These are phyloP conservation scores for Grosmannia penicillata DNA, from an alignment of 2,329 filamentous ascomycete species.

Conservation along the genomic window DNA sequence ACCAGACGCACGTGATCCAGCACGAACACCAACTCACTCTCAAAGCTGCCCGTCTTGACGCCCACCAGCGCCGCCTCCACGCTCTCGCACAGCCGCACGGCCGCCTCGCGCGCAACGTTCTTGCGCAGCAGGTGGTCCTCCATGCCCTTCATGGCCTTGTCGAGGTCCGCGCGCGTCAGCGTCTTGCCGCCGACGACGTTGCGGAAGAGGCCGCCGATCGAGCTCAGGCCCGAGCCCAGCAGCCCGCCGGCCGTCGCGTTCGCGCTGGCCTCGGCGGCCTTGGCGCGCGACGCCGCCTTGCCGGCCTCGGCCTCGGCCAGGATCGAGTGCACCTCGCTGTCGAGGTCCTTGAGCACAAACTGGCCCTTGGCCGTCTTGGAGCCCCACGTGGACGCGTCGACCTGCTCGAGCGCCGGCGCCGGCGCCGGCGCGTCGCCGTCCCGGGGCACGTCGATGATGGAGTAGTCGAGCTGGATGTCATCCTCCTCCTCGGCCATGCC, in stretches of 20 bases:
- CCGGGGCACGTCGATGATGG: conserved; percentile 41
- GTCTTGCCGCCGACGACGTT: conserved; percentile 94
- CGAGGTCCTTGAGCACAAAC: conserved; percentile 85
- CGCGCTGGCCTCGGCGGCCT: too few species aligned
- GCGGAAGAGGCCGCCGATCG: conserved; percentile 77
- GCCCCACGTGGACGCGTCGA: conserved; percentile 73
- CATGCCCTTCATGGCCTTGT: conserved; percentile 90
- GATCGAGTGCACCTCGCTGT: conserved; percentile 85
- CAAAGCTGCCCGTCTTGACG: conserved; percentile 83
- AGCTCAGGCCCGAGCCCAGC: conserved; percentile 65
- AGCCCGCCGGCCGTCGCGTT: conserved; percentile 40
- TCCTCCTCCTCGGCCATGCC: conserved; percentile 77
- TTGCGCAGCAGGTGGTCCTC: conserved; percentile 89
- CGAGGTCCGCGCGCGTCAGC: conserved; percentile 74
- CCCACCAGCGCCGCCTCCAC: conserved; percentile 84
- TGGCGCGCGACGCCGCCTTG: conserved; percentile 19
- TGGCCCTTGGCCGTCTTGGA: conserved; percentile 80
- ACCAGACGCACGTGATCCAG: not conserved
- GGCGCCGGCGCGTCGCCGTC: conserved; percentile 28
- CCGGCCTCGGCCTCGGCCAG: conserved; percentile 55
- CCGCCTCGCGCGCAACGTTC: conserved; percentile 91
- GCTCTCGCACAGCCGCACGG: conserved; percentile 76
- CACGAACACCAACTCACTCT: conserved; percentile 32
- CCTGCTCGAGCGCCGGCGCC: conserved; percentile 51
- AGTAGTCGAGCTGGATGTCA: conserved; percentile 78